Evolutionary conservation across 169 alveolate genomes (phyloP), one percentile per base, ranked within the genome.

Genomic region (Eimeria necatrix): DNA sequence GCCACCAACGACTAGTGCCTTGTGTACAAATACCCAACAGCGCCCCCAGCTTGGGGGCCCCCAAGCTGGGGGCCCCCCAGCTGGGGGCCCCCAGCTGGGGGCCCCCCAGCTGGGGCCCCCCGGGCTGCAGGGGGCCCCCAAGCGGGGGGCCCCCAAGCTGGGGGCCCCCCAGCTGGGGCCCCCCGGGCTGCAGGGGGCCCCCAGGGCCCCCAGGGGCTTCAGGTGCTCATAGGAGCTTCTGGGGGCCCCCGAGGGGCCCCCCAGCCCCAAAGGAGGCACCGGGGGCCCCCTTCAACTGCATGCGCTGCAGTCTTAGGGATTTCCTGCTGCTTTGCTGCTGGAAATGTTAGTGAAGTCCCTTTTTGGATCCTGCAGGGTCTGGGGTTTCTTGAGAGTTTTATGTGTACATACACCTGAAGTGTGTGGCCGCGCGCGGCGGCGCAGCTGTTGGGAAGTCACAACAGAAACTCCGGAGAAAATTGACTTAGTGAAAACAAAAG

Each of bases 21-120:
- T 61, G 6, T 18, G 73, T 61, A 61, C 12, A 61, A 3, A 24
- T 61, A 12, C n/a, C 73, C 18, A 10, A 24, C 32, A 61, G 73
- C 12, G n/a, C n/a, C n/a, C n/a, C n/a, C n/a, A n/a, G n/a, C n/a
- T n/a, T n/a, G n/a, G 4, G 18, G 73, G 32, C 73, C 73, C 73
- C 6, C 73, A 61, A 10, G n/a, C 73, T 61, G 18, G 73, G 73
- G 73, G 24, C 73, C 73, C 73, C 73, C 73, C n/a, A n/a, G n/a
- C n/a, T n/a, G n/a, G 73, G 73, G 73, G 73, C 24, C 73, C n/a
- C n/a, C n/a, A n/a, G n/a, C 73, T 61, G 12, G n/a, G 73, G 73
- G 73, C 24, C 73, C 22, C 18, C 18, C 22, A 61, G 18, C n/a
- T 7, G 73, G 73, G 73, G 73, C n/a, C n/a, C 73, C 73, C 73